Base-by-base conservation (phyloP, 2,329 filamentous ascomycete genomes). In the Leptographium procerum region DNA sequence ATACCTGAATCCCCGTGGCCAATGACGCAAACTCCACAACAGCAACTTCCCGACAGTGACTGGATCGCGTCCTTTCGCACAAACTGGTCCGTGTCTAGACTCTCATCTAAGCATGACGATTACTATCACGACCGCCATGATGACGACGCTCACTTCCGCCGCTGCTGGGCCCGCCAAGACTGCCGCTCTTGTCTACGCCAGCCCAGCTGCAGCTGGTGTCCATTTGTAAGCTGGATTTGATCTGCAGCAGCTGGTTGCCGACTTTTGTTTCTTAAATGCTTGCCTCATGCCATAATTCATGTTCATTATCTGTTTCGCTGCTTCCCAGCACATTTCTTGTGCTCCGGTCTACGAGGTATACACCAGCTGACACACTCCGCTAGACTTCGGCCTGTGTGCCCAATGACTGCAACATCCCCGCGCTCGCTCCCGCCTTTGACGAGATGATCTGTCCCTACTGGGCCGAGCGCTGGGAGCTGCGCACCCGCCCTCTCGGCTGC, bases 351-450 rank as follows among this genome's bases (percentile, higher is more conserved):
- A 45, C 13, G 34, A 19, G n/a, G n/a, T n/a, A n/a, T n/a, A 33
- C 40, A 22, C 40, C 16, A 16, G 47, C 52, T 43, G 24, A 40
- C 22, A 40, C 57, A 5, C 26, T 29, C 54, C 60, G 45, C 45
- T 58, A 81, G 78, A 77, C 78, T 5, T 77, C 74, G 67, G 74
- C 76, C 0, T 83, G 80, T 65, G 75, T 82, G 1, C 80, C 80
- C 26, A 82, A 81, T 61, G 68, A 70, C 19, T 67, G 75, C 59
- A 57, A 61, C 0, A 65, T 80, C 11, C 77, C 73, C 1, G 65
- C 79, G 33, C 69, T 83, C 19, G 78, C 78, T 2, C 80, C 80
- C 2, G 73, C 76, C 2, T 76, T 72, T 64, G 70, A 81, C 58
- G 69, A 75, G 47, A 67, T 77, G 55, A 70, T 81, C 11, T 83